Evolutionary conservation across 805 yeast species (phyloP).

Genomic region (Candida palmyrensis): DNA sequence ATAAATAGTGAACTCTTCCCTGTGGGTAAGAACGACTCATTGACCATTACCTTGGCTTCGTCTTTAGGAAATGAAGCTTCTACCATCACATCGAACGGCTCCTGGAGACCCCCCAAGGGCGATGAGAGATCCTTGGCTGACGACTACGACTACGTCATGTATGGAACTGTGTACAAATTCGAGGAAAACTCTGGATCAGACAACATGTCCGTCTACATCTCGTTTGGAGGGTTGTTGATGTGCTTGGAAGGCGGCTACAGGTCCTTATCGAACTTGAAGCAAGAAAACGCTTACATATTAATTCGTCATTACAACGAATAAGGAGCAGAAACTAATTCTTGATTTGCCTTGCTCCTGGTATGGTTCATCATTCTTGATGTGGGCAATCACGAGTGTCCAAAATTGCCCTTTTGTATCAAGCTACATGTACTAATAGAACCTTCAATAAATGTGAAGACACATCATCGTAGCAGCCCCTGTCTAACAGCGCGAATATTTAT

Average conservation of each 20-base stretch:
- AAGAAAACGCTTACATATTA: slow-evolving; percentile 86
- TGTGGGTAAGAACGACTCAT: slow-evolving; percentile 64
- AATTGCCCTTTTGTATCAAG: no score
- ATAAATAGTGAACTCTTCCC: slow-evolving; percentile 91
- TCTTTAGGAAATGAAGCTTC: slow-evolving; percentile 49
- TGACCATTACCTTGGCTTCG: slow-evolving; percentile 84
- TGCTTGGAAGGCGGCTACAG: slow-evolving; percentile 95
- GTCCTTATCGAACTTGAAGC: slow-evolving; percentile 81
- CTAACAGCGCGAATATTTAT: no score
- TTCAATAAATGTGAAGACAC: no score
- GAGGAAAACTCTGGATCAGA: slow-evolving; percentile 73
- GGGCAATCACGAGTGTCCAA: no score
- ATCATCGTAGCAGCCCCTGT: no score
- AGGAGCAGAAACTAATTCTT: slow-evolving; percentile 9
- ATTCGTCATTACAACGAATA: slow-evolving; percentile 62
- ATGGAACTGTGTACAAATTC: slow-evolving; percentile 95
- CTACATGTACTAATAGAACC: no score
- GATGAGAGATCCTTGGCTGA: slow-evolving; percentile 87
- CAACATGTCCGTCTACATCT: slow-evolving; percentile 80
- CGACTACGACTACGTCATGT: slow-evolving; percentile 97
- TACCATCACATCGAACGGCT: slow-evolving; percentile 48
- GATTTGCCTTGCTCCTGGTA: no score
- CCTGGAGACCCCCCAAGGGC: slow-evolving; percentile 81
- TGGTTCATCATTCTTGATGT: no score
- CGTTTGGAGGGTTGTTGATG: slow-evolving; percentile 92